Evolutionary conservation across 2,329 filamentous ascomycete genomes (phyloP), one percentile per base, ranked within the genome.

Genomic region (Stemphylium lycopersici): DNA sequence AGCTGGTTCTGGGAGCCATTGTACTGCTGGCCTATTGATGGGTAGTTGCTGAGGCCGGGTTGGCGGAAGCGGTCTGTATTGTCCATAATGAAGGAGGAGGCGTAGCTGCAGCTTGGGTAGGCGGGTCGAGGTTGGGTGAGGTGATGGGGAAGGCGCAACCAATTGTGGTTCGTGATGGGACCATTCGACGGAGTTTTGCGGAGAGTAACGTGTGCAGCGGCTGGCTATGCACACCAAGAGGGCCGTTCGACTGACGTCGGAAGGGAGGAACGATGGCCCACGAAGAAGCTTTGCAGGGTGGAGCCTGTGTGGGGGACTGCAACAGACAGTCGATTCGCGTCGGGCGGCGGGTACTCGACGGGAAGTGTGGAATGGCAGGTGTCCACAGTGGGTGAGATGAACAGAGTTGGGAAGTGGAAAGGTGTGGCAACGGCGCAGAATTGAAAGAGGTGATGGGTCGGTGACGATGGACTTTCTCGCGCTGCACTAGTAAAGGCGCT

Each of bases 291-390:
- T 69, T 70, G 67, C 48, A 42, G 52, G 52, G 69, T 70, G 72
- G 71, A 64, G 68, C 65, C 60, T 65, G 70, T 71, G 70, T 70
- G 69, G 71, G 68, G 67, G 65, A 68, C 59, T 62, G 63, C 52
- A 52, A 47, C 55, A 56, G 50, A 58, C 54, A 59, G 63, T 58
- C 42, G 65, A 63, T 58, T 56, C 56, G 66, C 66, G 66, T 59
- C 55, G 65, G 66, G 58, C 51, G 46, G 57, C 53, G 52, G 54
- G 59, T 58, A 57, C 52, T 65, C 59, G 48, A 57, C 59, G 59
- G 31, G 57, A 55, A 57, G 58, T 50, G 53, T 52, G 55, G 61
- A 61, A 58, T 52, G 57, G 59, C 12, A 43, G 42, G 55, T 58
- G 58, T 59, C 63, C 62, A 60, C 59, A 56, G 55, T 51, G 53